A percentile compares a stretch with the other conserved stretches of the same genome.
These are phyloP conservation scores for Scolecobasidium constrictum DNA, from an alignment of 2,329 filamentous ascomycete species.

Conservation along the genomic window DNA sequence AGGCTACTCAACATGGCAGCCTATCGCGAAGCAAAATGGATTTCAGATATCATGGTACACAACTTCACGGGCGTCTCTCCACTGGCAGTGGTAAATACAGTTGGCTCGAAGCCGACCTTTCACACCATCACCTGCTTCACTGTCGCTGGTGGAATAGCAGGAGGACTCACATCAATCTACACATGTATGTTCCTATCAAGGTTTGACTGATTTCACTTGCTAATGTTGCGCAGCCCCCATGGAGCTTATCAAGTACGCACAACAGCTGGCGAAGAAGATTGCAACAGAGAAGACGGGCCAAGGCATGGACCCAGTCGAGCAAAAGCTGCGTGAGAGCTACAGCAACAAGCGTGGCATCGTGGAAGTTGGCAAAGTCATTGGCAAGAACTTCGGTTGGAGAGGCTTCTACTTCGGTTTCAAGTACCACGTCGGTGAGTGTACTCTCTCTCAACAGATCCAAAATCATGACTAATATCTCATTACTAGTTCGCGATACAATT, in stretches of 20 bases:
- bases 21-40: conserved; percentile 67
- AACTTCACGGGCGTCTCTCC: conserved; percentile 56
- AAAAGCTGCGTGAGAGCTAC: conserved; percentile 44
- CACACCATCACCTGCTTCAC: conserved; percentile 69
- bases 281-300: conserved; percentile 37
- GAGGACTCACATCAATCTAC: conserved; percentile 67
- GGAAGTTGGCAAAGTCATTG: conserved; percentile 32
- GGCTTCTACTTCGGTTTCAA: conserved; percentile 75
- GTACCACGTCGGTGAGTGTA: conserved; percentile 59
- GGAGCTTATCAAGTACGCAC: conserved; percentile 80
- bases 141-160: conserved; percentile 66
- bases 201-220: conserved; percentile 3
- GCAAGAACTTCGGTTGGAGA: conserved; percentile 59
- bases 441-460: conserved; percentile 12
- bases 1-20: conserved; percentile 70
- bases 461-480: neutral
- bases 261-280: conserved; percentile 72
- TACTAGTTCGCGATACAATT: conserved; percentile 64
- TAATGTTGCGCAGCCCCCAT: conserved; percentile 51
- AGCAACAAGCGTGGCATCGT: conserved; percentile 16
- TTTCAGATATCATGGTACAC: conserved; percentile 60
- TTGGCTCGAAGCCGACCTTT: conserved; percentile 59
- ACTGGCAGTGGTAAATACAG: conserved; percentile 58
- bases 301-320: conserved; percentile 33
- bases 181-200: conserved; percentile 43